phyloP scores from a whole-genome alignment of 2,329 filamentous ascomycete genomes.

The Huntiella bhutanensis region DNA sequence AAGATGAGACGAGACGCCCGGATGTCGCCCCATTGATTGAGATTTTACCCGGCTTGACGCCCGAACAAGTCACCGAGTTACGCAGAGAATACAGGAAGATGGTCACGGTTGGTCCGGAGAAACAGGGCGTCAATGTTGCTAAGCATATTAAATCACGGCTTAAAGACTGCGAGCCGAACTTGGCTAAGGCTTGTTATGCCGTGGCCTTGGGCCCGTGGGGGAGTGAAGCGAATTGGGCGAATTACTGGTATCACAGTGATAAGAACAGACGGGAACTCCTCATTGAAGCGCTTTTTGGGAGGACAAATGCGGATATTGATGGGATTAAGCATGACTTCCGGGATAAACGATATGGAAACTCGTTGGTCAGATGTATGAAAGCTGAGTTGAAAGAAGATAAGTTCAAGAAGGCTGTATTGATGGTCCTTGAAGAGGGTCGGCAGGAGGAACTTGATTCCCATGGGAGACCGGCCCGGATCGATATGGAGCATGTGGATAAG shows the following conservation, averaged over 20 bases:
- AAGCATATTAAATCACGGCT: slow-evolving; percentile 65
- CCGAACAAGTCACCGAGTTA: slow-evolving; percentile 74
- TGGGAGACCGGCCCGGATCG: slow-evolving; percentile 37
- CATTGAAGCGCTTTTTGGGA: slow-evolving; percentile 83
- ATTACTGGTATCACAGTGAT: slow-evolving; percentile 89
- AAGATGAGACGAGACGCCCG: slow-evolving; percentile 39
- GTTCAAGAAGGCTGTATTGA: slow-evolving; percentile 73
- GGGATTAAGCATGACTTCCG: slow-evolving; percentile 75
- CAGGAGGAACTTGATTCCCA: slow-evolving; percentile 63
- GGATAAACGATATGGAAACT: slow-evolving; percentile 81
- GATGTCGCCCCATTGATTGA: slow-evolving; percentile 58
- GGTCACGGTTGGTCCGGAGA: slow-evolving; percentile 56
- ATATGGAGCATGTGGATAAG: slow-evolving; percentile 41
- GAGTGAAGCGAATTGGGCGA: slow-evolving; percentile 91
- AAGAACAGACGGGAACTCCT: slow-evolving; percentile 70
- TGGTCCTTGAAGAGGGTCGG: slow-evolving; percentile 62
- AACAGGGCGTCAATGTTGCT: slow-evolving; percentile 64
- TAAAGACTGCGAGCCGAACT: slow-evolving; percentile 52
- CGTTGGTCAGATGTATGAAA: slow-evolving; percentile 67
- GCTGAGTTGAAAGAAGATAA: slow-evolving; percentile 90
- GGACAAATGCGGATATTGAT: slow-evolving; percentile 69
- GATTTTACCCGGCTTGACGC: slow-evolving; percentile 65
- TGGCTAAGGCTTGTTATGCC: slow-evolving; percentile 83
- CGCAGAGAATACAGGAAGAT: slow-evolving; percentile 80
- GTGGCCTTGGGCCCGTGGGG: slow-evolving; percentile 82